Evolutionary conservation across 306 rosid genomes (phyloP), one percentile per base, ranked within the genome.

Genomic region (Chamaecrista fasciculata): DNA sequence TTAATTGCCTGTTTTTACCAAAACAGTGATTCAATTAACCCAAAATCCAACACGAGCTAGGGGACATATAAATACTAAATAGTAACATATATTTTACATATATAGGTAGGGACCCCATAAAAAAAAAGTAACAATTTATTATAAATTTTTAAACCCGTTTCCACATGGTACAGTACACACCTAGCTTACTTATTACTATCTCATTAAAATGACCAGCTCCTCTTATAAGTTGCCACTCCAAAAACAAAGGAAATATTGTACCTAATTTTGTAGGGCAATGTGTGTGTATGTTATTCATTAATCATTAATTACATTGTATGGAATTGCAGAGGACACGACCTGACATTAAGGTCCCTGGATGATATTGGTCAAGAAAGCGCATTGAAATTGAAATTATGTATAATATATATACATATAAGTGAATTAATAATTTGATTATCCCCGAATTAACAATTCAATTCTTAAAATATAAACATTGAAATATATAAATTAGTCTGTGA

Each of bases 201-300:
- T 40, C 37, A 48, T 31, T 28, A 49, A 56, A 70, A 70, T 77
- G 80, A 33, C 70, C 76, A 74, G 36, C 37, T n/a, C 15, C 37
- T 20, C 11, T n/a, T 26, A n/a, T n/a, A n/a, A n/a, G n/a, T n/a
- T n/a, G n/a, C n/a, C n/a, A n/a, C n/a, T n/a, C n/a, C n/a, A n/a
- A n/a, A n/a, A n/a, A n/a, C n/a, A n/a, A 15, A 62, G 53, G 16
- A 69, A 62, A 55, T 18, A 8, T 18, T 46, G 36, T 49, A 40
- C 57, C 59, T 49, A 6, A 11, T 19, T 26, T 64, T 71, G 7
- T 46, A 29, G 62, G 62, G 9, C 15, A 53, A 19, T n/a, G n/a
- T n/a, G n/a, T n/a, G n/a, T n/a, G n/a, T n/a, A n/a, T n/a, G n/a
- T n/a, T n/a, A n/a, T n/a, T n/a, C n/a, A n/a, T n/a, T n/a, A n/a